Evolutionary conservation across 208 protist genomes (phyloP), one percentile per base, ranked within the genome.

Genomic region (Crithidia fasciculata): DNA sequence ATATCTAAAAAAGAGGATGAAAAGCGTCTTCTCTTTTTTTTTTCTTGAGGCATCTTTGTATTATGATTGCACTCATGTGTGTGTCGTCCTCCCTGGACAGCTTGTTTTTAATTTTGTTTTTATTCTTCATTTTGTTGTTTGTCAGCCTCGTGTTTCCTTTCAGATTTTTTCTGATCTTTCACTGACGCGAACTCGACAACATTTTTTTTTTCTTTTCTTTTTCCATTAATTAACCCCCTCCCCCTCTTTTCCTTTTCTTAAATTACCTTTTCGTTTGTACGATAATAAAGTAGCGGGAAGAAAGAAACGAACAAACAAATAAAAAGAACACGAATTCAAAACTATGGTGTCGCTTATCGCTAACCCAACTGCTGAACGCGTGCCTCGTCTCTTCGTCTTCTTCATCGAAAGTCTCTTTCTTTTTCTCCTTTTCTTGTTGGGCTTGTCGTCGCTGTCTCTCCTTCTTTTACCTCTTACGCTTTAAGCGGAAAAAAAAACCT

Each of bases 311-410:
- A 49, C 45, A 55, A 49, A 49, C 45, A 49, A 49, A 49, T 49
- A 13, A 49, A 49, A 28, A 28, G 28, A 28, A 28, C 28, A 28
- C 28, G 28, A 28, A 28, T 28, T 28, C 28, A 1, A 28, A 28
- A 28, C 28, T 0, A 28, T 28, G 28, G 28, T 28, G 28, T 2
- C 28, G 39, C 40, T 62, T 62, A 62, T 62, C 57, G 57, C 57
- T 62, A 62, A 62, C 39, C 41, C 57, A 62, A 62, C 57, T 62
- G 57, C 57, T 62, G 57, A 45, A 62, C 8, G 18, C 57, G 57
- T 39, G 63, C 43, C 57, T 54, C 18, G 43, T 40, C 57, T 40
- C n/a, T 62, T 62, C 18, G 19, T 62, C 28, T 62, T 54, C 45
- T 63, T 72, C 18, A 36, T 54, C 18, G 6, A 58, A 57, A 69